These are phyloP conservation scores for Salix udensis DNA, from an alignment of 345 rosid genomes.

Conservation along the genomic window DNA sequence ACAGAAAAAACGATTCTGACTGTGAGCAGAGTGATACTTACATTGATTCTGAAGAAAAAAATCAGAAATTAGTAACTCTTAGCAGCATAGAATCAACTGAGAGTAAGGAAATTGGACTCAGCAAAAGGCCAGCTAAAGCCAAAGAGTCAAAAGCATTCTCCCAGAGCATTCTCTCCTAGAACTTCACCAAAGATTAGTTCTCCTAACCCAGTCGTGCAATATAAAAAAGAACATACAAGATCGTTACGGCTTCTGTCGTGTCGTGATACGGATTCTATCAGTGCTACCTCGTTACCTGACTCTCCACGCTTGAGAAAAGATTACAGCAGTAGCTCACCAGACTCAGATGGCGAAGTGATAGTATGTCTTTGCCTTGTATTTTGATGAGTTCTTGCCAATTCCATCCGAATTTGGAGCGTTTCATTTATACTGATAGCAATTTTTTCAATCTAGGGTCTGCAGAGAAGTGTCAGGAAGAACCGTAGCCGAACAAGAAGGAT, in stretches of 20 bases:
- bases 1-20: conserved; percentile 29
- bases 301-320: conserved; percentile 28
- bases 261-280: conserved; percentile 22
- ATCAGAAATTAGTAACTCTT: conserved; percentile 9
- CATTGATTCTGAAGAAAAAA: conserved; percentile 26
- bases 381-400: neutral
- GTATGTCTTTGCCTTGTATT: conserved; percentile 11
- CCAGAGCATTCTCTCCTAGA: conserved; percentile 30
- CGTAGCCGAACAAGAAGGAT: conserved; percentile 16
- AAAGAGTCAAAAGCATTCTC: conserved; percentile 19
- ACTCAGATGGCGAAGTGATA: conserved; percentile 35
- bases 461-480: conserved; percentile 22
- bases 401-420: neutral
- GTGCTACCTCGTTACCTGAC: conserved; percentile 28
- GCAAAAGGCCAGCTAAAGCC: conserved; percentile 15
- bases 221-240: conserved; percentile 26
- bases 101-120: conserved; percentile 13
- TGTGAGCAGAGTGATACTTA: conserved; percentile 30
- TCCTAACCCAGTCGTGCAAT: conserved; percentile 21
- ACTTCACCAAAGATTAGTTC: conserved; percentile 33
- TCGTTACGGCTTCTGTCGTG: conserved; percentile 33
- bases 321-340: conserved; percentile 34
- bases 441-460: conserved; percentile 24
- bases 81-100: conserved; percentile 16
- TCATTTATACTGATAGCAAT: conserved; percentile 8